These are phyloP conservation scores for Globisporangium apiculatum DNA, from an alignment of 352 stramenopile genomes.

Conservation along the genomic window DNA sequence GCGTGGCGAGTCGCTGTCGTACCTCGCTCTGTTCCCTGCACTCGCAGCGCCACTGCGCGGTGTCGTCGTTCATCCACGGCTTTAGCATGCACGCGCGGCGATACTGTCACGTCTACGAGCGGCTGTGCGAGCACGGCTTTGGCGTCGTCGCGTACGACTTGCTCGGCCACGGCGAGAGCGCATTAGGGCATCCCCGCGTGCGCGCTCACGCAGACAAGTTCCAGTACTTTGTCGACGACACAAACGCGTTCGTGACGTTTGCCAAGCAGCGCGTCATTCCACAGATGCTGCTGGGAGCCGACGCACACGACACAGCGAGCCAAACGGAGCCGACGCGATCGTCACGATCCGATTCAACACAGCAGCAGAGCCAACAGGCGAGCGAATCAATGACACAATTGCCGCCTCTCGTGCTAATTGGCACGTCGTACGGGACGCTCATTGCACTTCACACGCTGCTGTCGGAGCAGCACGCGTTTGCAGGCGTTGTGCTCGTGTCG, in stretches of 20 bases:
- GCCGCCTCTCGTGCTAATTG: constrained; percentile 17
- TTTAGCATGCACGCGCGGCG: constrained; percentile 37
- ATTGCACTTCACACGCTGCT: constrained; percentile 26
- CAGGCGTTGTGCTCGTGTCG: constrained; percentile 18
- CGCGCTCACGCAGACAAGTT: constrained; percentile 28
- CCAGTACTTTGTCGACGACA: constrained; percentile 46
- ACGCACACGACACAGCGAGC: neutral
- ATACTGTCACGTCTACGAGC: constrained; percentile 39
- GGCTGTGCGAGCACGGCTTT: constrained; percentile 27
- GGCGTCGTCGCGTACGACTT: constrained; percentile 41
- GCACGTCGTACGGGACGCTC: constrained; percentile 28
- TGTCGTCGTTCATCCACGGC: constrained; percentile 42
- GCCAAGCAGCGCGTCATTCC: constrained; percentile 28
- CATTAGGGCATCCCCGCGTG: constrained; percentile 21
- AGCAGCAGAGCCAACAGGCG: too few species aligned
- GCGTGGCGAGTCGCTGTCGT: constrained; percentile 32
- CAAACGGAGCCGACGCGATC: neutral
- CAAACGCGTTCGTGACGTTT: constrained; percentile 34
- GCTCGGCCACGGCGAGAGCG: constrained; percentile 37
- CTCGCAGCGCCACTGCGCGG: constrained; percentile 15
- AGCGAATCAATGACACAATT: neutral
- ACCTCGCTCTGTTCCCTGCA: constrained; percentile 31
- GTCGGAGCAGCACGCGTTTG: constrained; percentile 16
- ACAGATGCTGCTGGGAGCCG: constrained; percentile 9
- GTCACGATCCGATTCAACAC: too few species aligned